A percentile compares a stretch with the other conserved stretches of the same genome.
These are phyloP conservation scores for Sclerotinia nivalis DNA, from an alignment of 2,329 filamentous ascomycete genomes.

Conservation along the genomic window DNA sequence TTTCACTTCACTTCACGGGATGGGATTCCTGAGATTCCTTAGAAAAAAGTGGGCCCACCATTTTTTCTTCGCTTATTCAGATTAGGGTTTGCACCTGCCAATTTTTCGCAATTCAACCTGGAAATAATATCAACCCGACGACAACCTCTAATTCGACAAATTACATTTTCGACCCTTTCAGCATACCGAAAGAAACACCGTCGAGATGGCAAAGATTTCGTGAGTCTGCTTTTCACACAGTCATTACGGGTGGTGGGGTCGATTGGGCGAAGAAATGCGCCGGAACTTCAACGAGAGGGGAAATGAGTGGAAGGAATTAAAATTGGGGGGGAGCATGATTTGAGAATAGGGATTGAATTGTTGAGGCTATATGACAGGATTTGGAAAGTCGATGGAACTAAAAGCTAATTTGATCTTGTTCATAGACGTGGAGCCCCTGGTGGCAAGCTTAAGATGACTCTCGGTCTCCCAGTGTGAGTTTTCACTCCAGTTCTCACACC, in stretches of 20 bases:
- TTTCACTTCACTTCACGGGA: not conserved
- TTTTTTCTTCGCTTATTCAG: conserved; percentile 36
- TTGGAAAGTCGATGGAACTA: not conserved
- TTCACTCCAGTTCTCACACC: conserved; percentile 16
- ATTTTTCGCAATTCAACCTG: conserved; percentile 27
- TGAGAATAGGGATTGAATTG: not conserved
- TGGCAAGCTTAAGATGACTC: conserved; percentile 99
- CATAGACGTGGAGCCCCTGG: conserved; percentile 83
- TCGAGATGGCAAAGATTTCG: conserved; percentile 65
- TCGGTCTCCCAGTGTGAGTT: conserved; percentile 99
- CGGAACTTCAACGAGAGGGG: not conserved
- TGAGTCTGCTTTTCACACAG: conserved; percentile 47
- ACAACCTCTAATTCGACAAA: conserved; percentile 27
- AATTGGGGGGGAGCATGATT: not conserved
- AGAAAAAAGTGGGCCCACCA: conserved; percentile 5
- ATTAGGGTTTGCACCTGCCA: conserved; percentile 37
- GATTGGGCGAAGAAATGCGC: conserved; percentile 17
- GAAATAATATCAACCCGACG: conserved; percentile 27
- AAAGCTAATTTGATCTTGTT: conserved; percentile 29
- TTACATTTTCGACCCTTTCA: conserved; percentile 38
- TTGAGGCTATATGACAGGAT: not conserved
- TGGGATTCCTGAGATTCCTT: not conserved
- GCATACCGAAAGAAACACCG: conserved; percentile 43
- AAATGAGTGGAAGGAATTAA: not conserved
- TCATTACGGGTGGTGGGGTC: conserved; percentile 14